Percentiles rank a stretch among this genome's conserved stretches.
Evolutionary conservation across 257 asterid species (phyloP).

Genomic region (Solanum raphanifolium): DNA sequence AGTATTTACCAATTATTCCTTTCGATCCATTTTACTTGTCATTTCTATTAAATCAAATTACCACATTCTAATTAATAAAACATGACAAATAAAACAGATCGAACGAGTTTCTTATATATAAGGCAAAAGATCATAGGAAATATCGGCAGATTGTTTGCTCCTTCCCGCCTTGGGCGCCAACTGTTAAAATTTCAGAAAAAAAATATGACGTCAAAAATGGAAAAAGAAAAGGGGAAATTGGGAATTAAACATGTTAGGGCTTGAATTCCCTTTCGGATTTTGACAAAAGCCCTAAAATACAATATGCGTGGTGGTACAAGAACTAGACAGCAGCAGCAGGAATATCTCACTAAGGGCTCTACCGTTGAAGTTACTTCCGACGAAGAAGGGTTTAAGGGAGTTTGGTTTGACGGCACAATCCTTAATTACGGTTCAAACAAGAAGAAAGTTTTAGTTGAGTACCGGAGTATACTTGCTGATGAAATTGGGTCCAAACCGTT

Average conservation of each 20-base stretch:
- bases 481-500: conserved; percentile 25
- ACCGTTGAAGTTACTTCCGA: conserved; percentile 37
- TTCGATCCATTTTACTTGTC: too few species aligned
- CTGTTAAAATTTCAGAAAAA: background rate
- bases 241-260: background rate
- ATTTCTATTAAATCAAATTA: too few species aligned
- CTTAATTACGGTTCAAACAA: background rate
- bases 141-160: background rate
- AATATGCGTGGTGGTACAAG: background rate
- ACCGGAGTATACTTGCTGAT: conserved; percentile 25
- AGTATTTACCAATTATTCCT: background rate
- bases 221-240: background rate
- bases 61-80: too few species aligned
- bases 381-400: conserved; percentile 42
- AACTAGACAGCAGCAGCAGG: background rate
- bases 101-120: background rate
- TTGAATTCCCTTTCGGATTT: background rate
- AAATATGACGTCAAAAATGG: background rate
- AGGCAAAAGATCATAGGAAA: background rate
- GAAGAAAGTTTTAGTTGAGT: conserved; percentile 28
- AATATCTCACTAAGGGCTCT: conserved; percentile 12
- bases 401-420: conserved; percentile 40
- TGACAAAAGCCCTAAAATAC: conserved; percentile 5
- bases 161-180: background rate
- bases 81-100: too few species aligned